Conservation (phyloP, 2,329 filamentous ascomycete species). For the Claviceps purpurea region DNA sequence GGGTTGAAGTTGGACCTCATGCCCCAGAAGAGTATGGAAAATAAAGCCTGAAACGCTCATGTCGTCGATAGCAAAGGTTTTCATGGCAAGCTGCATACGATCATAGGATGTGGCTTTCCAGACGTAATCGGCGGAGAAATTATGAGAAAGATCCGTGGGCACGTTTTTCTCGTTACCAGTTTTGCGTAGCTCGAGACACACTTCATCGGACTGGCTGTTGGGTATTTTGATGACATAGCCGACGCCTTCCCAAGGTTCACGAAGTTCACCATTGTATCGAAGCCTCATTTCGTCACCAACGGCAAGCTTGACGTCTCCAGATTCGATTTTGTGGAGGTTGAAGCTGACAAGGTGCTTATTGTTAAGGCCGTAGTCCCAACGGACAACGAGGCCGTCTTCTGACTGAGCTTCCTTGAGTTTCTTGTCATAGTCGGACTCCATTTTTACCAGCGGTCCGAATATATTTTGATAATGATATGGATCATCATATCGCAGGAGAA, state of each 20-base stretch:
- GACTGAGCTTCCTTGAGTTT: constrained; percentile 98
- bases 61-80: constrained; percentile 94
- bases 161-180: constrained; percentile 94
- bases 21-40: constrained; percentile 89
- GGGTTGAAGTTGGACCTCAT: constrained; percentile 84
- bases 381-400: constrained; percentile 85
- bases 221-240: constrained; percentile 99
- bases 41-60: constrained; percentile 98
- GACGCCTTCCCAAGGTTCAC: constrained; percentile 88
- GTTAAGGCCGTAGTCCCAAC: constrained; percentile 91
- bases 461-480: constrained; percentile 98
- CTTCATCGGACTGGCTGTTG: constrained; percentile 97
- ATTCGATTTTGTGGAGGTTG: constrained; percentile 88
- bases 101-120: constrained; percentile 99
- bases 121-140: constrained; percentile 97
- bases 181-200: constrained; percentile 85
- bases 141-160: constrained; percentile 89
- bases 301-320: constrained; percentile 93
- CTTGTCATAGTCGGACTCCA: constrained; percentile 97
- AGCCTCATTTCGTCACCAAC: constrained; percentile 98
- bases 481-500: constrained; percentile 88
- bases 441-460: constrained; percentile 94
- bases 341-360: constrained; percentile 96
- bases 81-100: constrained; percentile 98
- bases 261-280: constrained; percentile 88